These are phyloP conservation scores for Penicillium ucsense DNA, from an alignment of 495 filamentous ascomycete species.

Conservation along the genomic window DNA sequence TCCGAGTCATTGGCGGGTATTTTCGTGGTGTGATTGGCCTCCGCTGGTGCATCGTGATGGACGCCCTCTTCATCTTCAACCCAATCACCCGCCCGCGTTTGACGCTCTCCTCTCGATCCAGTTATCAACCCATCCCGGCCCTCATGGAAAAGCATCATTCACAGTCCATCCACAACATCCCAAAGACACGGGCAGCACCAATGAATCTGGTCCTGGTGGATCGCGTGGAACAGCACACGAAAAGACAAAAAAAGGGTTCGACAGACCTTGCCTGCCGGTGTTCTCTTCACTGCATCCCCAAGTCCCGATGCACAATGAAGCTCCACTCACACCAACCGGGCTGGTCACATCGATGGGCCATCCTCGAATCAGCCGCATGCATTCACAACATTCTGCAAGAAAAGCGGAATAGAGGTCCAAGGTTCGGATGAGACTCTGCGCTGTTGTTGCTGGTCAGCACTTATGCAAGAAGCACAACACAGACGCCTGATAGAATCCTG, in stretches of 20 bases:
- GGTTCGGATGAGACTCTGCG: not conserved
- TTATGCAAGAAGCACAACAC: not conserved
- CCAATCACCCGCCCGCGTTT: not conserved
- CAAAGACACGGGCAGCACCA: too few species aligned
- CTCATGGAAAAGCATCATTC: not conserved
- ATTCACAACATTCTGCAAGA: not conserved
- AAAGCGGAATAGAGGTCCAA: too few species aligned
- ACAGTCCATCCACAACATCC: too few species aligned
- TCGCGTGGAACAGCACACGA: too few species aligned
- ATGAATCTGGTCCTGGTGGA: too few species aligned
- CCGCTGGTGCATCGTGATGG: not conserved
- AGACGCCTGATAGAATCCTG: not conserved
- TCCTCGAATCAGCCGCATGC: constrained; percentile 1
- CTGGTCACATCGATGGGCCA: not conserved
- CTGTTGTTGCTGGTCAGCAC: not conserved
- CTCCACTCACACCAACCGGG: not conserved
- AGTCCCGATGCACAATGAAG: too few species aligned
- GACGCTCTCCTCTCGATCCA: not conserved
- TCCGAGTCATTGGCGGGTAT: not conserved
- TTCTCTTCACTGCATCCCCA: too few species aligned
- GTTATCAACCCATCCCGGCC: not conserved
- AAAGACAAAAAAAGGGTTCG: too few species aligned
- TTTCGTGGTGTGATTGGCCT: not conserved
- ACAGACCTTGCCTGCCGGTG: too few species aligned
- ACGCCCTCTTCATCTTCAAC: not conserved